These are phyloP conservation scores for Dioszegia crocea DNA, from an alignment of 768 basidiomycete species.

Conservation along the genomic window DNA sequence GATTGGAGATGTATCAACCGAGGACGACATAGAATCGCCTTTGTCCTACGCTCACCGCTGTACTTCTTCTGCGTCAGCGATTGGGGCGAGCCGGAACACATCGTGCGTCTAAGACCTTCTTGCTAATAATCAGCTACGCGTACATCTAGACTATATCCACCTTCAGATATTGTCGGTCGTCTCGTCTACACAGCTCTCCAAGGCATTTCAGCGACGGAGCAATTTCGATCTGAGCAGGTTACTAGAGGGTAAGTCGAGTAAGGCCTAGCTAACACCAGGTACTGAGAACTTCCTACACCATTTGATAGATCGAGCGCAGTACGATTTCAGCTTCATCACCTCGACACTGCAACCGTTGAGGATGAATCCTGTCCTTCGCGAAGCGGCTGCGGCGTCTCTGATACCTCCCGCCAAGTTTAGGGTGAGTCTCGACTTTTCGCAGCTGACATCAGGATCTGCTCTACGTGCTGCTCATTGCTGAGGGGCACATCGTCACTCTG, in stretches of 20 bases:
- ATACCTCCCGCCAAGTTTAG: constrained; percentile 76
- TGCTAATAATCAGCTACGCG: constrained; percentile 90
- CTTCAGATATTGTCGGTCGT: constrained; percentile 88
- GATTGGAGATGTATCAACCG: constrained; percentile 67
- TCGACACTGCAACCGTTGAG: constrained; percentile 77
- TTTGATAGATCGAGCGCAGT: constrained; percentile 65
- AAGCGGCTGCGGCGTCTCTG: constrained; percentile 72
- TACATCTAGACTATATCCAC: constrained; percentile 91
- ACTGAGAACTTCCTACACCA: constrained; percentile 76
- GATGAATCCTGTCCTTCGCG: constrained; percentile 65
- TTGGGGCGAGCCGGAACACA: constrained; percentile 93
- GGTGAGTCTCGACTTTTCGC: constrained; percentile 51
- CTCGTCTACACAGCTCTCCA: constrained; percentile 73
- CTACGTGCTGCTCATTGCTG: constrained; percentile 80
- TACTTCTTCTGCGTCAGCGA: constrained; percentile 88
- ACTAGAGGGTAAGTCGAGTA: constrained; percentile 45
- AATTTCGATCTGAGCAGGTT: constrained; percentile 74
- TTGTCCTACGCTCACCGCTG: constrained; percentile 77
- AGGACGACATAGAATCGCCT: constrained; percentile 75
- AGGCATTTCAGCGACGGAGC: constrained; percentile 79
- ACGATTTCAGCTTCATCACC: constrained; percentile 74
- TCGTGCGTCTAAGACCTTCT: too few relatives aligned
- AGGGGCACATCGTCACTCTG: constrained; percentile 73
- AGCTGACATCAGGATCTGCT: constrained; percentile 66
- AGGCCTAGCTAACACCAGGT: constrained; percentile 55